A percentile compares a stretch with the other conserved stretches of the same genome.
Conservation (phyloP, 2,329 filamentous ascomycete genomes). For the Malbranchea cinnamomea region DNA sequence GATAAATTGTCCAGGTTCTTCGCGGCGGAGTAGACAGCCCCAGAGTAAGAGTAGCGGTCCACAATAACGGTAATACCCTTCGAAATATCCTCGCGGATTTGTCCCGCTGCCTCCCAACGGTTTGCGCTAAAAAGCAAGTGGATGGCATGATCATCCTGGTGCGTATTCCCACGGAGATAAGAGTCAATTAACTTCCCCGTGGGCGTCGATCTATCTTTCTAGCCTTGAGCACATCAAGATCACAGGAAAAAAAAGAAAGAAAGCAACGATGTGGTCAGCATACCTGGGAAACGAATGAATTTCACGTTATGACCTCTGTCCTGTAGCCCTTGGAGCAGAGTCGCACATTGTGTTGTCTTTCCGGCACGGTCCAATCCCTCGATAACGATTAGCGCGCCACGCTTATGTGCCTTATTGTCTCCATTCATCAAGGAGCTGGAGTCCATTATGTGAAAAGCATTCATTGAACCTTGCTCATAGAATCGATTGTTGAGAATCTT, state of each 20-base stretch:
- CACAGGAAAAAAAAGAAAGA: background rate
- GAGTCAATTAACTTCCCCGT: constrained; percentile 77
- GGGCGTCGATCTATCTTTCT: constrained; percentile 59
- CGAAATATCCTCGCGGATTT: constrained; percentile 35
- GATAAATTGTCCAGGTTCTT: constrained; percentile 59
- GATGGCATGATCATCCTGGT: constrained; percentile 76
- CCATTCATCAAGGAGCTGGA: too few relatives aligned
- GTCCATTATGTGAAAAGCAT: too few relatives aligned
- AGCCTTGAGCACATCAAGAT: background rate
- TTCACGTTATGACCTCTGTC: constrained; percentile 37
- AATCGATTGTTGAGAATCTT: too few relatives aligned
- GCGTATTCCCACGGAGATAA: constrained; percentile 57
- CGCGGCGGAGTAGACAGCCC: constrained; percentile 82
- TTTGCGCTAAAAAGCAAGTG: constrained; percentile 86
- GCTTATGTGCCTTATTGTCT: too few relatives aligned
- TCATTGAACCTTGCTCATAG: too few relatives aligned
- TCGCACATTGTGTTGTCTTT: constrained; percentile 77
- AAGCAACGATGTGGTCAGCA: background rate
- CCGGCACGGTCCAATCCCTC: constrained; percentile 83
- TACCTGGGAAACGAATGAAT: constrained; percentile 53
- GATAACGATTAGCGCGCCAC: constrained; percentile 63
- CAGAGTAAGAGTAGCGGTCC: constrained; percentile 91
- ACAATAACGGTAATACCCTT: constrained; percentile 63
- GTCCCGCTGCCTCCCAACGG: constrained; percentile 55
- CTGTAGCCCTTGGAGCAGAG: constrained; percentile 43